Base-by-base conservation (phyloP, 2,329 filamentous ascomycete genomes). In the Plectosphaerella sp. region DNA sequence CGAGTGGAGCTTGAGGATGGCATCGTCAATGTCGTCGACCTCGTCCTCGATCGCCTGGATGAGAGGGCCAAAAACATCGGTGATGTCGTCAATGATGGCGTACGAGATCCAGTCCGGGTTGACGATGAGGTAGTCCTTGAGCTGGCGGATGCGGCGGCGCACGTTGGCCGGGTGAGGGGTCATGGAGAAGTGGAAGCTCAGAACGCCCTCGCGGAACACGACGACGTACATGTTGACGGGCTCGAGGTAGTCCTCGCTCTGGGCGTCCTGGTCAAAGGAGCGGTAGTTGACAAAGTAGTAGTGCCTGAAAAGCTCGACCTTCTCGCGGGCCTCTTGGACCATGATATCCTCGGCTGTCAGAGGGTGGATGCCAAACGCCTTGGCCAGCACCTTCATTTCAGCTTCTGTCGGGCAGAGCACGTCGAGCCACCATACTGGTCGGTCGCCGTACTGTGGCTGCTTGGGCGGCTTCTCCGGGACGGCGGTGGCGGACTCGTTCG, bases 271-370 rank as follows among this genome's bases (percentile, higher is more conserved):
- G 66, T 99, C 94, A 64, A 99, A 99, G 1, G 91, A 95, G 15
- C 94, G 88, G 69, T 99, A 99, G 68, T 96, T 97, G 72, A 99
- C 90, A 63, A 99, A 97, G 70, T 99, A 99, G 73, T 99, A 99
- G 67, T 96, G 89, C 35, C 90, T 87, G 76, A 99, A 99, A 1
- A 99, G 79, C 68, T 99, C 94, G 1, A 99, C 94, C 72, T 99
- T 99, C 66, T 99, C 94, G 20, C 94, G 92, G 41, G 92, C 89
- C 73, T 99, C 94, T 67, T 97, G 91, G 75, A 97, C 87, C 80
- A 97, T 87, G 62, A 99, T 97, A 66, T 99, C 94, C 69, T 99
- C 94, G 2, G 91, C 87, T 0, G 94, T 99, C 53, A 99, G 74
- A 1, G 94, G 92, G 71, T 99, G 94, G 54, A 99, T 97, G 15